These are phyloP conservation scores for Ceriops decandra DNA, from an alignment of 345 rosid species.

Conservation along the genomic window DNA sequence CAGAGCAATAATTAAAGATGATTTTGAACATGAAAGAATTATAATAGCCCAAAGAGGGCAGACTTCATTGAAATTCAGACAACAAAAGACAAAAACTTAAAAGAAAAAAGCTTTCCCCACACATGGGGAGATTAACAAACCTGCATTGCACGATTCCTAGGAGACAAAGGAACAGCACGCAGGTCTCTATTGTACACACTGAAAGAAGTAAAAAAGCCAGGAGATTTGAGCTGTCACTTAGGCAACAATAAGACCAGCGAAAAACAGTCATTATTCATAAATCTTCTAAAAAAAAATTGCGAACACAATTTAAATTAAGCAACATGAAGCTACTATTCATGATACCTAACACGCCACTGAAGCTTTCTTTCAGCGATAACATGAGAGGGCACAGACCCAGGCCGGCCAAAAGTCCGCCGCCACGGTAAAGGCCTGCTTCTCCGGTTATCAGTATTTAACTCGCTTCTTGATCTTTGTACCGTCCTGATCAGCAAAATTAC, in stretches of 20 bases:
- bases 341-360: constrained; percentile 73
- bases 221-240: background rate
- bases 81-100: too few relatives aligned
- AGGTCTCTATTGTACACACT: constrained; percentile 43
- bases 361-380: constrained; percentile 52
- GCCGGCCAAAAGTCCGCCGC: constrained; percentile 61
- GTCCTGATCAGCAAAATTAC: constrained; percentile 15
- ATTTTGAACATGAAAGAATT: too few relatives aligned
- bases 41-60: too few relatives aligned
- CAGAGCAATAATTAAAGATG: too few relatives aligned
- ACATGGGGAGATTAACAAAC: constrained; percentile 17
- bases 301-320: background rate
- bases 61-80: too few relatives aligned
- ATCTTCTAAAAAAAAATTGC: background rate
- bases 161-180: constrained; percentile 50
- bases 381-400: constrained; percentile 42
- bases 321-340: background rate
- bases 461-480: constrained; percentile 35
- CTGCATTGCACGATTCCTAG: constrained; percentile 30
- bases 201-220: constrained; percentile 17
- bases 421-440: constrained; percentile 51
- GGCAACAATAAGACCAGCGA: background rate
- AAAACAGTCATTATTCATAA: background rate
- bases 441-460: constrained; percentile 14
- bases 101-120: too few relatives aligned